Conservation (phyloP, 257 asterid species). For the Solanum pinnatisectum region DNA sequence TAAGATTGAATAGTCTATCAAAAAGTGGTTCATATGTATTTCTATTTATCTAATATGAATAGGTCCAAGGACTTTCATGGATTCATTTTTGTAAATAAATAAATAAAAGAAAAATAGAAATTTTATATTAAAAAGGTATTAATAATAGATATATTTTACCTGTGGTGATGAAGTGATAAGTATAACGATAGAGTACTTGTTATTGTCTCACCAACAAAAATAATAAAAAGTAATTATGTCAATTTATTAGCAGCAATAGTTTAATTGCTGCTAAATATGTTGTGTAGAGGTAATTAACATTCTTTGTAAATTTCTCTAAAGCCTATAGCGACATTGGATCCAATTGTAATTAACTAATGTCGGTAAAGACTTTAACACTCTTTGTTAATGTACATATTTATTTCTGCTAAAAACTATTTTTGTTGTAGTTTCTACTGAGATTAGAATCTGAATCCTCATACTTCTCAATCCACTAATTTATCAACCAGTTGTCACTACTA, state of each 20-base stretch:
- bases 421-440: background rate
- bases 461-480: background rate
- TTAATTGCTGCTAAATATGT: background rate
- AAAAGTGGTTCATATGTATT: background rate
- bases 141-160: too few relatives aligned
- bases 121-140: background rate
- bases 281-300: background rate
- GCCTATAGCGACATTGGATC: too few relatives aligned
- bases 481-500: background rate
- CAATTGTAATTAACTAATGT: background rate
- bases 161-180: too few relatives aligned
- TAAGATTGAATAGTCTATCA: background rate
- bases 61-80: background rate
- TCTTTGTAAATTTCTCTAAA: too few relatives aligned
- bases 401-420: background rate
- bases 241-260: too few relatives aligned
- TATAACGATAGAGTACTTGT: background rate
- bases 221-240: background rate
- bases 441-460: background rate
- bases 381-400: too few relatives aligned
- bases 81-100: background rate
- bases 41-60: background rate
- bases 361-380: fast-evolving
- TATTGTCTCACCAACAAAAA: background rate
- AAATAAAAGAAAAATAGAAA: background rate